Evolutionary conservation across 257 asterid species (phyloP), one percentile per base, ranked within the genome.

Genomic region (Fraxinus excelsior): DNA sequence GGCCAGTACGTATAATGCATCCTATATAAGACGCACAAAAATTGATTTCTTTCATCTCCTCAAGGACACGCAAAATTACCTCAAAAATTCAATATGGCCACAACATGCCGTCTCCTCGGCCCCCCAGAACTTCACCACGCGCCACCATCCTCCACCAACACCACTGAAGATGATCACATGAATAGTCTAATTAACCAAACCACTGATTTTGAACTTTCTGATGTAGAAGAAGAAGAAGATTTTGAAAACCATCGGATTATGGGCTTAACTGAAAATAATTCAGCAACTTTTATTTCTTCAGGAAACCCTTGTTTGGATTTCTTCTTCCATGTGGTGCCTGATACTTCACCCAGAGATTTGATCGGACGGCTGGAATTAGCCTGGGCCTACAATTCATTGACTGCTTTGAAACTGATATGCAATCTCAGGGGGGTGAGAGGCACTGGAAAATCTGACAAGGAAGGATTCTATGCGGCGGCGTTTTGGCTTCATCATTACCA

Each of bases 371-470:
- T 86, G n/a, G 34, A 76, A 31, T 60, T 60, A 37, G 78, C 86
- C 2, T 83, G 87, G 87, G 74, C 73, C 0, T 78, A 84, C 60
- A 73, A 84, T 28, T 76, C 88, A 0, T 60, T 86, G 71, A 86
- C 40, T 13, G 60, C 88, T 1, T 73, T 84, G 9, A 86, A 86
- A 16, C 68, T 83, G 31, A 67, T 84, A 32, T 84, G 85, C 64
- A 86, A 84, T 75, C 74, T 86, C 46, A 74, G 90, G 0, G 84
- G 90, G 3, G 86, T 84, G 16, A 67, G 90, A 16, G 90, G 90
- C 18, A 86, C 90, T 14, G 90, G 90, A n/a, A 85, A 84, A 65
- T 76, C 84, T 1, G 90, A 86, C 60, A 84, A 81, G 69, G 84
- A 86, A 72, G 82, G 78, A 25, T 86, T 82, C 75, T 86, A 86